Conservation (phyloP, 805 yeast genomes). For the Starmerella tilneyi region DNA sequence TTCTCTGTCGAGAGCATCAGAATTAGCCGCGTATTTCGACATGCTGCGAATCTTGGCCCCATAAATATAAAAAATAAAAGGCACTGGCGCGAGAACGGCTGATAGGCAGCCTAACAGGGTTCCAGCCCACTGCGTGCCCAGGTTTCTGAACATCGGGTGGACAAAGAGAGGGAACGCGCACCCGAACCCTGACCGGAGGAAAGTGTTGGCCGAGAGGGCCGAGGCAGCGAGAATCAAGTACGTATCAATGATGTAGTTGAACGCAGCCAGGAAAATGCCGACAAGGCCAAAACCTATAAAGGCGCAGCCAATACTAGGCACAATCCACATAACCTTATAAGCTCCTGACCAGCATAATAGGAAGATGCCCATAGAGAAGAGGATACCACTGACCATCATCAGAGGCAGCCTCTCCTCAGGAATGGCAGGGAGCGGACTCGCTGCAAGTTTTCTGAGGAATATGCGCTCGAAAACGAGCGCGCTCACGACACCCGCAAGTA, state of each 20-base stretch:
- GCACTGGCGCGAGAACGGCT: conserved; percentile 50
- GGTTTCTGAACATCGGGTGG: conserved; percentile 51
- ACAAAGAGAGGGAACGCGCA: conserved; percentile 67
- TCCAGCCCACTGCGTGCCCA: conserved; percentile 75
- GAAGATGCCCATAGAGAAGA: conserved; percentile 66
- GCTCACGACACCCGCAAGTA: conserved; percentile 45
- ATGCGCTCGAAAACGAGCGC: conserved; percentile 43
- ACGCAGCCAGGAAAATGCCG: conserved; percentile 47
- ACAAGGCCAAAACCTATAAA: conserved; percentile 45
- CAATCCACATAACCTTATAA: conserved; percentile 57
- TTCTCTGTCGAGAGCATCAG: too few species aligned
- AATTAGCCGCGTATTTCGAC: too few species aligned
- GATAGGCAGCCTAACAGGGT: conserved; percentile 55
- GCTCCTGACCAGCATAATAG: conserved; percentile 87
- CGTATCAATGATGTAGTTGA: conserved; percentile 53
- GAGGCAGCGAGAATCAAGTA: conserved; percentile 50
- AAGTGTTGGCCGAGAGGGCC: conserved; percentile 56
- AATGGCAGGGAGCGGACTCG: conserved; percentile 47
- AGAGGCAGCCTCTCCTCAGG: conserved; percentile 76
- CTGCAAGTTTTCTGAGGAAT: conserved; percentile 39
- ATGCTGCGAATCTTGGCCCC: conserved; percentile 47
- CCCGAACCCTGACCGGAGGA: conserved; percentile 56
- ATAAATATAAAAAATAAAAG: conserved; percentile 49
- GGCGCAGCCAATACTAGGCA: conserved; percentile 46
- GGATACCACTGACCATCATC: conserved; percentile 60